Evolutionary conservation across 2,329 filamentous ascomycete genomes (phyloP), one percentile per base, ranked within the genome.

Genomic region (Epicoccum sorghinum): DNA sequence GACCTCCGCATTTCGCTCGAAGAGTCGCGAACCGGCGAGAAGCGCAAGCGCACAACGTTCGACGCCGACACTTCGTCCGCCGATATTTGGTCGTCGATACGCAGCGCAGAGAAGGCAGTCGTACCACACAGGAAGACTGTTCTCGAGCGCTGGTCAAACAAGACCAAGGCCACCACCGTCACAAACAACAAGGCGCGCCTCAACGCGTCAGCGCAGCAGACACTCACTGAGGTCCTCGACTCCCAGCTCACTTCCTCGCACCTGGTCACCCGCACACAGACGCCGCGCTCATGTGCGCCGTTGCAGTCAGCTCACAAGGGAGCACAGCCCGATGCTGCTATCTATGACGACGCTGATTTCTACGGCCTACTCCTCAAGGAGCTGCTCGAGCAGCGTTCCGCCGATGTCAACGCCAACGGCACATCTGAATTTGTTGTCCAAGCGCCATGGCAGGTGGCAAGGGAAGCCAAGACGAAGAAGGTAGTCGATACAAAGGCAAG

Each of bases 301-400:
- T 77, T 85, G 0, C 90, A 93, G 65, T 82, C 83, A 0, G 81
- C 71, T 2, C 57, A 57, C 47, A 67, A 68, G 47, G 62, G 47
- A n/a, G 56, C 59, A 0, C 59, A 60, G 23, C 60, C 68, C 1
- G 60, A 67, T 9, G 56, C 61, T 6, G 77, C 80, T 18, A 86
- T 96, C 63, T 99, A 95, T 78, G 93, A 98, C 71, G 95, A 99
- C 66, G 91, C 90, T 9, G 88, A 96, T 71, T 97, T 98, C 75
- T 99, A 99, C 77, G 91, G 96, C 72, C 80, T 95, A 12, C 83
- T 99, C 2, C 85, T 99, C 25, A 96, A 96, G 73, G 91, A 96
- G 69, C 86, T 99, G 1, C 89, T 99, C 8, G 91, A 96, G 70
- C 91, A 96, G 72, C 89, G 93, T 55, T 89, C 89, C 64, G 82